Conservation (phyloP, 2,329 filamentous ascomycete genomes). For the Sporothrix globosa region DNA sequence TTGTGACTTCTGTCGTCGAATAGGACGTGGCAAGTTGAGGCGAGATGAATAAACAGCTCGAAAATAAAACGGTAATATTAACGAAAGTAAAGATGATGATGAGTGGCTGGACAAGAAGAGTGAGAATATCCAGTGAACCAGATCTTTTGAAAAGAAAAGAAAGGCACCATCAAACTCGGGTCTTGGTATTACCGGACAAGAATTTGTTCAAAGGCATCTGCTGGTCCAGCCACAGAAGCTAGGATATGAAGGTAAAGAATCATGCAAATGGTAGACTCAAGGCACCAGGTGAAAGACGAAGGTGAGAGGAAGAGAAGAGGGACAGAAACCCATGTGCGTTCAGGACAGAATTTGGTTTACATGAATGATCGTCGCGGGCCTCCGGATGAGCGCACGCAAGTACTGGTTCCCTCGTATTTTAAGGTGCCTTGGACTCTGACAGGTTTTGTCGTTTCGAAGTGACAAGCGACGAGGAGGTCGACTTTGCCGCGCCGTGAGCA, state of each 20-base stretch:
- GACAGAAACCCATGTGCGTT: neutral
- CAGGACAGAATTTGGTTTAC: constrained; percentile 15
- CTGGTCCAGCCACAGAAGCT: constrained; percentile 19
- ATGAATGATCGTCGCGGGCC: constrained; percentile 31
- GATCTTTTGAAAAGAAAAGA: neutral
- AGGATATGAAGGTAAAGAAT: neutral
- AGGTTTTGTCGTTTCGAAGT: neutral
- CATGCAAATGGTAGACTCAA: neutral
- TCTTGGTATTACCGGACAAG: constrained; percentile 6
- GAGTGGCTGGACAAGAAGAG: neutral
- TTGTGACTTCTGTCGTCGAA: neutral
- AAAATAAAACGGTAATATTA: neutral
- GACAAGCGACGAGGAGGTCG: neutral
- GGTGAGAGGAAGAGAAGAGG: neutral
- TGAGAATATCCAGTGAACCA: neutral
- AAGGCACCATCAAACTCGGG: neutral
- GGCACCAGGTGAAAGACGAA: neutral
- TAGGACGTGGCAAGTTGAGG: neutral
- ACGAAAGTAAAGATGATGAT: neutral
- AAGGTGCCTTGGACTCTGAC: neutral
- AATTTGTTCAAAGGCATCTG: neutral
- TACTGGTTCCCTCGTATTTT: neutral
- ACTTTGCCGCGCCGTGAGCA: neutral
- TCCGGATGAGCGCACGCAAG: neutral
- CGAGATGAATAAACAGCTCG: neutral